Percentiles rank a stretch among this genome's conserved stretches.
These are phyloP conservation scores for Domatiomyces catenatus DNA, from an alignment of 2,329 filamentous ascomycete species.

Conservation along the genomic window DNA sequence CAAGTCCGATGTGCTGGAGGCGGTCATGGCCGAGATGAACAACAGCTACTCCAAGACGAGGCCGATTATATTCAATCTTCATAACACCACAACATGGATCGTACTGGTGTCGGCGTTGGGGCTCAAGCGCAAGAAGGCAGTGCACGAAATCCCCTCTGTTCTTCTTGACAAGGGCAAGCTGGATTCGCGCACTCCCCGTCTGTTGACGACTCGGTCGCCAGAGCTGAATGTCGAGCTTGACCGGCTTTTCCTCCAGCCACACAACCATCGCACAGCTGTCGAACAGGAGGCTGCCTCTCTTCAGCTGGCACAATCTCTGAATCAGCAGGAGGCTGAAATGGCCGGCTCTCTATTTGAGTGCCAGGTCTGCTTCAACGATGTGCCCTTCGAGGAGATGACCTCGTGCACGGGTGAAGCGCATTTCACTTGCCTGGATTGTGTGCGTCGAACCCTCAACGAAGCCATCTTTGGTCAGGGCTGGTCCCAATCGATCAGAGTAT, in stretches of 20 bases:
- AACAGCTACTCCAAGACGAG: constrained; percentile 30
- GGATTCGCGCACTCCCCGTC: constrained; percentile 19
- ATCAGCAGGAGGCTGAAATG: constrained; percentile 28
- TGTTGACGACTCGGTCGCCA: constrained; percentile 28
- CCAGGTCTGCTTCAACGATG: constrained; percentile 33
- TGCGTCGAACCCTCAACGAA: constrained; percentile 67
- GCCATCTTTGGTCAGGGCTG: constrained; percentile 89
- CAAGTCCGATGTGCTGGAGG: constrained; percentile 31
- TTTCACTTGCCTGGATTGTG: constrained; percentile 51
- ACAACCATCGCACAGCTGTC: constrained; percentile 22
- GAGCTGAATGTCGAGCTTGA: constrained; percentile 32
- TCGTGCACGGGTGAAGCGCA: constrained; percentile 29
- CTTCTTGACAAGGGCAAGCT: constrained; percentile 23
- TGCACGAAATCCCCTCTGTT: constrained; percentile 27
- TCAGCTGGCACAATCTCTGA: constrained; percentile 25
- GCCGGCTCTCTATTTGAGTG: constrained; percentile 32
- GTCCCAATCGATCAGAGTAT: constrained; percentile 60
- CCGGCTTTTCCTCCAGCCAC: constrained; percentile 23
- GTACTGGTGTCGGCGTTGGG: constrained; percentile 29
- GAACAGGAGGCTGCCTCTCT: constrained; percentile 26
- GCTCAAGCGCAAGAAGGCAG: constrained; percentile 26
- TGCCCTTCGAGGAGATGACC: constrained; percentile 33
- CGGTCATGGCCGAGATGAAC: constrained; percentile 33
- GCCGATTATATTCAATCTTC: constrained; percentile 28
- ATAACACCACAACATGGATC: constrained; percentile 29